Evolutionary conservation across 1,284 basidiomycete species (phyloP).

Genomic region (Hemileia vastatrix): DNA sequence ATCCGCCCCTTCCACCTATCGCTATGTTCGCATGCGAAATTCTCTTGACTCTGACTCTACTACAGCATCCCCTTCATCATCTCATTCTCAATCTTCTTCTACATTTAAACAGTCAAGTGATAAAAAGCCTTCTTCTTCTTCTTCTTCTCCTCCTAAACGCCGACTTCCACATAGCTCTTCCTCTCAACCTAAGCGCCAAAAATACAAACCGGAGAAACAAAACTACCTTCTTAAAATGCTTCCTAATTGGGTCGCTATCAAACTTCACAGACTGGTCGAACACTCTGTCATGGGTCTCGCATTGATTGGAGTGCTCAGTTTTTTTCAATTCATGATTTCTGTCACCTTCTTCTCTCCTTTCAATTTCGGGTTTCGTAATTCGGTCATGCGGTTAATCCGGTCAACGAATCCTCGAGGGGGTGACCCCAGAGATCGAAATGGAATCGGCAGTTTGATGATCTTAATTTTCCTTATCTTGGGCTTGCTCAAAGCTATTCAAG

Average conservation of each 20-base stretch:
- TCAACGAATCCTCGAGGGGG: neutral
- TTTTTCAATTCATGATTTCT: conserved; percentile 17
- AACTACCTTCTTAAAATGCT: no score
- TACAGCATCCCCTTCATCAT: no score
- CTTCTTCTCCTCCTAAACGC: no score
- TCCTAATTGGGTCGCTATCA: neutral
- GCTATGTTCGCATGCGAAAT: no score
- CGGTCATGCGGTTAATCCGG: conserved; percentile 14
- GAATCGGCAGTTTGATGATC: conserved; percentile 4
- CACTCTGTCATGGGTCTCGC: conserved; percentile 15
- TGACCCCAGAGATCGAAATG: conserved; percentile 3
- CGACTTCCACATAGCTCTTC: no score
- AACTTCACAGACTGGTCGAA: conserved; percentile 7
- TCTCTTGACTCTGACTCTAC: no score
- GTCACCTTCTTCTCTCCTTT: conserved; percentile 16
- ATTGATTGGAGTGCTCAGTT: conserved; percentile 16
- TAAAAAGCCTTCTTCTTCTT: no score
- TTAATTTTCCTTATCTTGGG: conserved; percentile 16
- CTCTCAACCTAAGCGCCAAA: no score
- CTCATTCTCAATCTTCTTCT: no score
- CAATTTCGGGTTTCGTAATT: conserved; percentile 15
- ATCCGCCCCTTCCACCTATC: no score
- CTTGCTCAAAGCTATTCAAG: conserved; percentile 15
- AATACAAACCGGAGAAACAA: no score
- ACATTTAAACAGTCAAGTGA: no score